phyloP scores from a whole-genome alignment of 2,329 filamentous ascomycete species.

The Phialophora tarda region DNA sequence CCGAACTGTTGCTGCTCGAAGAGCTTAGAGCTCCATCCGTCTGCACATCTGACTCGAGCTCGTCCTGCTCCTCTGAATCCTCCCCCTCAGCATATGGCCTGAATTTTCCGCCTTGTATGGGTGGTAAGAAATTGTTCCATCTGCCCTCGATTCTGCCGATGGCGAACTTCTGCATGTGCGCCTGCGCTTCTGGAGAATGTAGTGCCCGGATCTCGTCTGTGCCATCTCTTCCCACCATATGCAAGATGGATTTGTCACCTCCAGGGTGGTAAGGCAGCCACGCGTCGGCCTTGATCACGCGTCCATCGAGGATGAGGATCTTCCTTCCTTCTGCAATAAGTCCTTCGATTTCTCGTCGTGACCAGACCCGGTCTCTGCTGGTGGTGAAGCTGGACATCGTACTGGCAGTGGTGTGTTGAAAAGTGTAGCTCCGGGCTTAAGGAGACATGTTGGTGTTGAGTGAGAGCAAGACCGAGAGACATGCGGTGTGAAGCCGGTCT shows the following conservation, averaged over 20 bases:
- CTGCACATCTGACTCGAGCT: conserved; percentile 43
- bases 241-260: conserved; percentile 85
- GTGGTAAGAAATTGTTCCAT: conserved; percentile 88
- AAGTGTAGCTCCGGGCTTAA: not conserved
- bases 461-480: not conserved
- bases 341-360: conserved; percentile 72
- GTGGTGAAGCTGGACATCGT: conserved; percentile 20
- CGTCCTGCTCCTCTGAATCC: conserved; percentile 47
- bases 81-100: conserved; percentile 46
- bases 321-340: conserved; percentile 81
- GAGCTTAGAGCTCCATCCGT: conserved; percentile 32
- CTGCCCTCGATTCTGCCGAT: conserved; percentile 80
- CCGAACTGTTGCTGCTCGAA: conserved; percentile 33
- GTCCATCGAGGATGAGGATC: conserved; percentile 79
- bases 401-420: not conserved
- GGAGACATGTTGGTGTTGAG: not conserved
- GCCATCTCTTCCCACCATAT: conserved; percentile 92
- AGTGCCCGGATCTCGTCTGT: conserved; percentile 91
- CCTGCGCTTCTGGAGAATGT: conserved; percentile 77
- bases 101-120: conserved; percentile 87
- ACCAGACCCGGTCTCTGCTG: conserved; percentile 59
- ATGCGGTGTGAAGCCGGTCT: not conserved
- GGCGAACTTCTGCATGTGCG: conserved; percentile 79
- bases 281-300: conserved; percentile 83
- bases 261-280: conserved; percentile 92